Base-by-base conservation (phyloP, 2,329 filamentous ascomycete genomes). In the Allantophomopsis cytisporea region DNA sequence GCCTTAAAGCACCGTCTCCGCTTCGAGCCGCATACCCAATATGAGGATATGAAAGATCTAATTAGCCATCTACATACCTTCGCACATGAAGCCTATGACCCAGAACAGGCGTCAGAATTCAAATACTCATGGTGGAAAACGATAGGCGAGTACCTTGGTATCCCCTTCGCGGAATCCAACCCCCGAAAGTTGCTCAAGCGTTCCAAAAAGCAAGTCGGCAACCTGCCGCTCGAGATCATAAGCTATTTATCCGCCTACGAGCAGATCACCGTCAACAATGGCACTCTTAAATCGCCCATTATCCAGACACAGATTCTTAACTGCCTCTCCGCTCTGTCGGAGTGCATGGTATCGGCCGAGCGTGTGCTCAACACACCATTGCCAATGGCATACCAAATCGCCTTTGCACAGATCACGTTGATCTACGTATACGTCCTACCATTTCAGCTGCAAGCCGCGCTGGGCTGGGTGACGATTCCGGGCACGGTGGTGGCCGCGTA, bases 351-450 rank as follows among this genome's bases (percentile, higher is more conserved):
- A 13, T 77, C 79, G 42, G 77, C 77, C 36, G 83, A 91, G 53
- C 80, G 85, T 45, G 78, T 93, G 15, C 73, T 89, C 23, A 83
- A 80, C 56, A 93, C 85, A 0, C 85, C 85, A 1, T 71, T 93
- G 0, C 85, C 85, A 2, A 71, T 86, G 41, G 85, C 84, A 36
- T 93, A 93, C 64, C 76, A 73, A 47, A 91, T 93, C 50, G 76
- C 83, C 50, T 88, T 91, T 56, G 77, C 79, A 15, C 85, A 93
- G 56, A 89, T 91, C 54, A 85, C 85, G 23, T 88, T 83, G 76
- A 72, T 87, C 38, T 93, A 91, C 60, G 77, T 91, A 39, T 62
- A 86, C 49, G 68, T 85, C 23, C 69, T 93, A 1, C 85, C 85
- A 5, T 91, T 91, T 68, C 85, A 93, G 61, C 73, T 93, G 6